phyloP scores from a whole-genome alignment of 345 rosid genomes.

The Eucalyptus erythrocorys region DNA sequence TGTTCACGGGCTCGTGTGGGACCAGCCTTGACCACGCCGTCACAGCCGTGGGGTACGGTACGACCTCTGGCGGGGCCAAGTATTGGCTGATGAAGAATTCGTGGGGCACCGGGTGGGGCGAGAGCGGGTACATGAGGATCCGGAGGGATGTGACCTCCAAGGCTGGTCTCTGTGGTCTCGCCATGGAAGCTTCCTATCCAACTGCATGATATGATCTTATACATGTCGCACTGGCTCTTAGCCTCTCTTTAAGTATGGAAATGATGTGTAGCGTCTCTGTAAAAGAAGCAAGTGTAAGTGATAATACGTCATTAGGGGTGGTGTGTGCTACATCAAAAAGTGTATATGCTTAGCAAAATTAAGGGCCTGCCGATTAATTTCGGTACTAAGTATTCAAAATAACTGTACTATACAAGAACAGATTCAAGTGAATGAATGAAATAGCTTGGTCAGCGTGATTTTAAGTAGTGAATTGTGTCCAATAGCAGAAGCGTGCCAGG shows the following conservation, averaged over 20 bases:
- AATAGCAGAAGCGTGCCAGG: background rate
- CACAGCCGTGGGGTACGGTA: slow-evolving; percentile 46
- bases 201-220: background rate
- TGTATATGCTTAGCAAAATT: background rate
- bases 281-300: background rate
- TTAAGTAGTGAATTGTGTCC: background rate
- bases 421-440: background rate
- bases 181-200: background rate
- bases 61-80: slow-evolving; percentile 8
- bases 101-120: slow-evolving; percentile 2
- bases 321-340: background rate
- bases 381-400: background rate
- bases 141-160: slow-evolving; percentile 7
- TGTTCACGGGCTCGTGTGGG: slow-evolving; percentile 28
- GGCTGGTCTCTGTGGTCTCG: slow-evolving; percentile 47
- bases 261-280: background rate
- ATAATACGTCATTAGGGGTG: background rate
- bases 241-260: background rate
- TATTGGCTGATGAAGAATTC: slow-evolving; percentile 2
- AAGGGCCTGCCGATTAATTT: background rate
- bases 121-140: slow-evolving; percentile 27
- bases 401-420: background rate
- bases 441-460: background rate
- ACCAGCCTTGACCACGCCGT: slow-evolving; percentile 29
- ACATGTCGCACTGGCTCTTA: background rate